phyloP scores from a whole-genome alignment of 2,329 filamentous ascomycete genomes.

The Ophiocordyceps polyrhachis-furcata region DNA sequence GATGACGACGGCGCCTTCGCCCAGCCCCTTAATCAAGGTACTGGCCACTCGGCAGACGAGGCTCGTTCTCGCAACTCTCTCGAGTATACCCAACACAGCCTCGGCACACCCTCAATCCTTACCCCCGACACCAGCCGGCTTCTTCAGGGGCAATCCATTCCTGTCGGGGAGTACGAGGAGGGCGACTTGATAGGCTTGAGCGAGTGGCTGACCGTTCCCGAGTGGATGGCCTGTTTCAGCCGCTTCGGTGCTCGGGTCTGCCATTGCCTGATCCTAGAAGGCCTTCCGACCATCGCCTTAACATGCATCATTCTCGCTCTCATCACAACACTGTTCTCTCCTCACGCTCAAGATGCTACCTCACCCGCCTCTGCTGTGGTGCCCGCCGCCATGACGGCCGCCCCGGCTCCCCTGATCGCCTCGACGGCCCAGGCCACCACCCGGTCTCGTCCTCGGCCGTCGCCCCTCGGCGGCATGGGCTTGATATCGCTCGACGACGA shows the following conservation, averaged over 20 bases:
- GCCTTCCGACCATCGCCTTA: slow-evolving; percentile 10
- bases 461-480: slow-evolving; percentile 8
- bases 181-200: too few relatives aligned
- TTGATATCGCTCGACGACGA: slow-evolving; percentile 14
- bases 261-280: slow-evolving; percentile 6
- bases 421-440: slow-evolving; percentile 4
- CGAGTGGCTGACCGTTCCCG: slow-evolving; percentile 3
- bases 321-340: slow-evolving; percentile 11
- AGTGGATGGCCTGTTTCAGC: slow-evolving; percentile 5
- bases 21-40: not conserved
- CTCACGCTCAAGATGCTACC: slow-evolving; percentile 2
- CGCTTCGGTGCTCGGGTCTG: slow-evolving; percentile 2
- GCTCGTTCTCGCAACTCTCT: slow-evolving; percentile 21
- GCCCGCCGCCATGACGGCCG: slow-evolving; percentile 9
- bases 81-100: slow-evolving; percentile 29
- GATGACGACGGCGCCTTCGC: slow-evolving; percentile 9
- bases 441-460: slow-evolving; percentile 1
- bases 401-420: slow-evolving; percentile 1
- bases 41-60: slow-evolving; percentile 10
- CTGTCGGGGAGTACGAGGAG: too few relatives aligned
- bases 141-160: not conserved
- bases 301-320: slow-evolving; percentile 7
- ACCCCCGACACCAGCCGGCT: slow-evolving; percentile 15
- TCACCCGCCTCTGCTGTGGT: slow-evolving; percentile 1
- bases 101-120: slow-evolving; percentile 23